Base-by-base conservation (phyloP, 768 basidiomycete species). In the Rhizopogon salebrosus region DNA sequence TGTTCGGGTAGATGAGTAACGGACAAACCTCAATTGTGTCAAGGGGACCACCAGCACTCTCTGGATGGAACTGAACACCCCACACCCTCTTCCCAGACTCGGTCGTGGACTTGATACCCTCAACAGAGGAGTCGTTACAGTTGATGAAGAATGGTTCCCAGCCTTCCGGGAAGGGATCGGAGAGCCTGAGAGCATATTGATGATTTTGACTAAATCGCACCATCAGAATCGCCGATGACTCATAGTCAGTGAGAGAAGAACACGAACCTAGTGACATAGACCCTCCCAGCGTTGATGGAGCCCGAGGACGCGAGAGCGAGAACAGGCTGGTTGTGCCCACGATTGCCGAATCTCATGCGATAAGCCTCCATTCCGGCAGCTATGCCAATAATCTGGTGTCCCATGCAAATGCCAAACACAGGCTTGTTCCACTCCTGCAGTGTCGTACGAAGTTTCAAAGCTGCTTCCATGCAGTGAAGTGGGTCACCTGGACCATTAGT, bases 71-170 rank as follows among this genome's bases (percentile, higher is more conserved):
- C 65, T 99, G 97, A 20, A 98, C 95, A 60, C 95, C 97, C 92
- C 94, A 98, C 27, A 98, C 80, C 57, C 84, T 86, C 74, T 87
- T 92, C 50, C 93, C 93, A 22, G 92, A 94, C 9, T 85, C 88
- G 0, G 74, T 64, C 2, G 97, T 97, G 16, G 93, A 95, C 72
- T 94, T 98, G 79, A 98, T 97, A 36, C 97, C 97, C 67, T 98
- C 97, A 14, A 98, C 94, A 1, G 93, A 97, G 14, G 95, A 98
- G 72, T 98, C 95, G 64, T 98, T 98, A 73, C 93, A 97, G 73
- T 98, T 99, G 76, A 98, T 95, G 78, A 99, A 99, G 81, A 95
- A 98, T 0, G 95, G 95, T 61, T 95, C 93, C 94, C 93, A 99
- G 16, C 94, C 97, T 53, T 79, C 75, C 24, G 97, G 97, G 89